A percentile compares a stretch with the other conserved stretches of the same genome.
phyloP scores from a whole-genome alignment of 2,329 filamentous ascomycete genomes.

The Pseudogymnoascus sp. region DNA sequence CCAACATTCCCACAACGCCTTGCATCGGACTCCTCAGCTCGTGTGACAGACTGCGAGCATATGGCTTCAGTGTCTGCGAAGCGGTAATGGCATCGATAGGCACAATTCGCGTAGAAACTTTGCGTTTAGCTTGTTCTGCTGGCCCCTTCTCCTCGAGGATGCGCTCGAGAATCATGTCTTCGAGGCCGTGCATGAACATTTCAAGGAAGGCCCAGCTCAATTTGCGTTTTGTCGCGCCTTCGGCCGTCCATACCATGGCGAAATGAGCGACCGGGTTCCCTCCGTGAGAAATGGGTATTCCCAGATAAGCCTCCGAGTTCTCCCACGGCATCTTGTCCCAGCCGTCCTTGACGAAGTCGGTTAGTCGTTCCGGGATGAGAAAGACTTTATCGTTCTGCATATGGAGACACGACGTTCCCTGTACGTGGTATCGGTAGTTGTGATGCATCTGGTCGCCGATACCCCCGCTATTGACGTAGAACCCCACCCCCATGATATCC shows the following conservation, averaged over 20 bases:
- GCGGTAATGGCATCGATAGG: constrained; percentile 48
- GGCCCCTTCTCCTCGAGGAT: constrained; percentile 46
- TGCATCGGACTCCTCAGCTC: constrained; percentile 68
- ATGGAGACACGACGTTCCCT: constrained; percentile 53
- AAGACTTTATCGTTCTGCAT: constrained; percentile 68
- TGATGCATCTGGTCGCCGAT: constrained; percentile 44
- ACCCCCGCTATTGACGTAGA: constrained; percentile 56
- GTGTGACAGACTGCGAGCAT: constrained; percentile 64
- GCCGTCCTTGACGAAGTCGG: constrained; percentile 50
- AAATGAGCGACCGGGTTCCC: constrained; percentile 62
- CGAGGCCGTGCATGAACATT: constrained; percentile 58
- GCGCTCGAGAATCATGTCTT: constrained; percentile 55
- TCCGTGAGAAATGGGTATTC: constrained; percentile 55
- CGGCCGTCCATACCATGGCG: constrained; percentile 61
- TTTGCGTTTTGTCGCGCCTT: constrained; percentile 46
- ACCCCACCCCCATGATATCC: constrained; percentile 55
- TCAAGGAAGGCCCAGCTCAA: constrained; percentile 60
- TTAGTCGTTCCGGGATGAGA: constrained; percentile 54
- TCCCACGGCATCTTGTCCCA: constrained; percentile 50
- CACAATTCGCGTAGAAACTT: constrained; percentile 34
- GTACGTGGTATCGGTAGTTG: constrained; percentile 56
- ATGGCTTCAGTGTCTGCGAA: constrained; percentile 60
- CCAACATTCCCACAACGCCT: constrained; percentile 66
- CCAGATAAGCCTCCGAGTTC: constrained; percentile 57
- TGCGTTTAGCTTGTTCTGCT: constrained; percentile 24